Evolutionary conservation across 2,329 filamentous ascomycete species (phyloP).

Genomic region (Biscogniauxia marginata): DNA sequence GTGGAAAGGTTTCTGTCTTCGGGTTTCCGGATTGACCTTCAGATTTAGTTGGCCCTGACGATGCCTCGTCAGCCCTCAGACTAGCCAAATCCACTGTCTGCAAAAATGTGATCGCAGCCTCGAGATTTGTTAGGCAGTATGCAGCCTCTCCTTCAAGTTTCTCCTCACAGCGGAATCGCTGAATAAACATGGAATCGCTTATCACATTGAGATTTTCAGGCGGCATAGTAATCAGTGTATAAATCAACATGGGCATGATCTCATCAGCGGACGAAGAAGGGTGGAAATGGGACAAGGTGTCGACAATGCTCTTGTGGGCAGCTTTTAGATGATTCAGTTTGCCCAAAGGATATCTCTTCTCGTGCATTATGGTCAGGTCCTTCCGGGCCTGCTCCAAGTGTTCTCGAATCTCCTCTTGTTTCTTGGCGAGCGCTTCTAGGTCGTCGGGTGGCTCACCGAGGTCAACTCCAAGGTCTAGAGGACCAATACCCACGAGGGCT

Average conservation of each 20-base stretch:
- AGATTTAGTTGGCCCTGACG: conserved; percentile 63
- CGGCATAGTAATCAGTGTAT: conserved; percentile 86
- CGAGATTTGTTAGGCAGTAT: conserved; percentile 93
- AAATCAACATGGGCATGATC: conserved; percentile 95
- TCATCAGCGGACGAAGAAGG: conserved; percentile 91
- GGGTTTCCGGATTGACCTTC: conserved; percentile 48
- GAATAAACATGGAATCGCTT: conserved; percentile 93
- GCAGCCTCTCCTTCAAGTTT: conserved; percentile 92
- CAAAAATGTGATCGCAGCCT: conserved; percentile 90
- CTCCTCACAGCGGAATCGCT: conserved; percentile 79
- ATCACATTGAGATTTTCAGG: conserved; percentile 84
- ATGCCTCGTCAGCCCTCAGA: conserved; percentile 74
- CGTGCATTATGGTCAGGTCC: conserved; percentile 77
- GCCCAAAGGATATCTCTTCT: conserved; percentile 82
- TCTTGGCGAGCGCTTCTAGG: conserved; percentile 57
- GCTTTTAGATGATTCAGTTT: conserved; percentile 87
- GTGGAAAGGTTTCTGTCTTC: conserved; percentile 55
- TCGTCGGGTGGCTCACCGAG: conserved; percentile 56
- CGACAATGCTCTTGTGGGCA: conserved; percentile 91
- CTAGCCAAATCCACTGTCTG: conserved; percentile 94
- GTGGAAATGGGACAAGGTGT: conserved; percentile 69
- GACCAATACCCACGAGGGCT: conserved; percentile 84
- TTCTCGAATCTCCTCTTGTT: conserved; percentile 66
- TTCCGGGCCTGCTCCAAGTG: conserved; percentile 70
- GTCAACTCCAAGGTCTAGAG: conserved; percentile 80